Percentiles rank a stretch among this genome's conserved stretches.
Conservation (phyloP, 176 grass and related monocot species). For the Zea mays region DNA sequence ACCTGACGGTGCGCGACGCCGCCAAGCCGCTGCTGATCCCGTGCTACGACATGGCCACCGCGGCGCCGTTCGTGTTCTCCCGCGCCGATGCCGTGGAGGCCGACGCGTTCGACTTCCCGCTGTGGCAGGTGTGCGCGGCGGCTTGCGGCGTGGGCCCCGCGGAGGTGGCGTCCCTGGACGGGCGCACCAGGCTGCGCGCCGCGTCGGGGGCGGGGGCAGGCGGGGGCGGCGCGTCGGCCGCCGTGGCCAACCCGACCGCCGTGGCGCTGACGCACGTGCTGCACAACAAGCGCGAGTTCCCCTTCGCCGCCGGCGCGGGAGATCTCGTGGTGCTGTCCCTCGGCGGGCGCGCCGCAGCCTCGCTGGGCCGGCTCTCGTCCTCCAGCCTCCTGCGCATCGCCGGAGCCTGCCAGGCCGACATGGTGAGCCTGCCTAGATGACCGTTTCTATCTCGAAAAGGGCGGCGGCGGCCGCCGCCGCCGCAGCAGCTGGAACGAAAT, state of each 20-base stretch:
- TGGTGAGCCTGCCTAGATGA: conserved; percentile 33
- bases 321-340: conserved; percentile 73
- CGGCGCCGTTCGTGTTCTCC: conserved; percentile 83
- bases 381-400: conserved; percentile 57
- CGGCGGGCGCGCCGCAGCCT: conserved; percentile 35
- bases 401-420: conserved; percentile 71
- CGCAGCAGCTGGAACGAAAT: background rate
- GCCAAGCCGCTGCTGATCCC: conserved; percentile 78
- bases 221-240: background rate
- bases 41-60: conserved; percentile 64
- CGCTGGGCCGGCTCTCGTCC: conserved; percentile 9
- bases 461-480: too few relatives aligned
- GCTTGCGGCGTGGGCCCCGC: conserved; percentile 29
- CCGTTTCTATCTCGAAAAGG: background rate
- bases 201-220: conserved; percentile 14
- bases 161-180: conserved; percentile 62
- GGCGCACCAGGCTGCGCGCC: conserved; percentile 49
- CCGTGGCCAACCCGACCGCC: conserved; percentile 53
- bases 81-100: conserved; percentile 89
- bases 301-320: conserved; percentile 48
- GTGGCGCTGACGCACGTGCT: conserved; percentile 76
- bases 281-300: conserved; percentile 82
- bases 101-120: conserved; percentile 80
- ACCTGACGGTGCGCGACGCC: conserved; percentile 59
- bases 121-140: conserved; percentile 72